These are phyloP conservation scores for Teratosphaeria gauchensis DNA, from an alignment of 2,329 filamentous ascomycete species.

Conservation along the genomic window DNA sequence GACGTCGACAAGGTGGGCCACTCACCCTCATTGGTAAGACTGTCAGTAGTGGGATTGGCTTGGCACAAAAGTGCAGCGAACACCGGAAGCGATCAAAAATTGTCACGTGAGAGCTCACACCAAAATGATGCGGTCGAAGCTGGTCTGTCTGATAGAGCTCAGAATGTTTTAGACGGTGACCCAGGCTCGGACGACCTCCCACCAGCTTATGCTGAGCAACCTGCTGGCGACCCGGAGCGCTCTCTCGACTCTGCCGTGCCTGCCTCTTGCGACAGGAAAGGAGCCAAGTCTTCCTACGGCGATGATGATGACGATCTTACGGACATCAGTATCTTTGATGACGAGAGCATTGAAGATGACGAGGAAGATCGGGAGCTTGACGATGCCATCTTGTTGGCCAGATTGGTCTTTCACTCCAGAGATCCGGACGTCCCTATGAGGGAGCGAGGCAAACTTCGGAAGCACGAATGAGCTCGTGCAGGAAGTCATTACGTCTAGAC, in stretches of 20 bases:
- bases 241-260: slow-evolving; percentile 7
- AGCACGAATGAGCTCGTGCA: slow-evolving; percentile 15
- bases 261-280: slow-evolving; percentile 7
- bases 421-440: slow-evolving; percentile 20
- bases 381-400: slow-evolving; percentile 12
- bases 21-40: neutral
- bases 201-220: slow-evolving; percentile 7
- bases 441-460: slow-evolving; percentile 11
- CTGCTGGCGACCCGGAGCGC: slow-evolving; percentile 1
- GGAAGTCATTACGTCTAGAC: slow-evolving; percentile 10
- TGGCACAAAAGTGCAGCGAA: slow-evolving; percentile 20
- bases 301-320: slow-evolving; percentile 2
- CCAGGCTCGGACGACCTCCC: slow-evolving; percentile 3
- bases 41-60: slow-evolving; percentile 18
- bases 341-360: slow-evolving; percentile 15
- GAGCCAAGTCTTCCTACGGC: slow-evolving; percentile 1
- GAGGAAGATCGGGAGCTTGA: slow-evolving; percentile 24
- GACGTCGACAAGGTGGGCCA: neutral
- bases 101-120: slow-evolving; percentile 7
- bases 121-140: slow-evolving; percentile 2
- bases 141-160: neutral
- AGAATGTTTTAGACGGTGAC: neutral
- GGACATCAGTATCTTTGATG: slow-evolving; percentile 1
- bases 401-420: slow-evolving; percentile 4
- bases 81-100: slow-evolving; percentile 18